Conservation (phyloP, 2,329 filamentous ascomycete species). For the Fusarium sp. region DNA sequence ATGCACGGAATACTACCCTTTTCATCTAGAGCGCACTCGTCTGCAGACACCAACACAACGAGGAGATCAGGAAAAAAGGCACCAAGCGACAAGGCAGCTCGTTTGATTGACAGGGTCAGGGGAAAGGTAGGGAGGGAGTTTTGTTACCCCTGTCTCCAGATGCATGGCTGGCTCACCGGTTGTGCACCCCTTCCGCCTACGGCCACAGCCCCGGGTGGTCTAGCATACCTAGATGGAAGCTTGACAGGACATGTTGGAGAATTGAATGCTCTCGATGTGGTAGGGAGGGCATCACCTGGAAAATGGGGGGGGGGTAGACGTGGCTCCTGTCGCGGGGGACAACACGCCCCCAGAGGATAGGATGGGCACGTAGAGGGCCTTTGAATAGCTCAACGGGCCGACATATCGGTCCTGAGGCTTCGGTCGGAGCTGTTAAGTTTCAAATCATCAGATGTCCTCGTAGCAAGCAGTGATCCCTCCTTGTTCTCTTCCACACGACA, state of each 20-base stretch:
- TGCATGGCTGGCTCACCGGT: conserved; percentile 48
- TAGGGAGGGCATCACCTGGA: conserved; percentile 29
- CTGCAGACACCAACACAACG: conserved; percentile 7
- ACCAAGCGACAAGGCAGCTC: conserved; percentile 15
- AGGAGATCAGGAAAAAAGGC: conserved; percentile 16
- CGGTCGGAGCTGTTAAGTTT: conserved; percentile 27
- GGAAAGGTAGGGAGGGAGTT: conserved; percentile 27
- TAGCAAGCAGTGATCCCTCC: conserved; percentile 22
- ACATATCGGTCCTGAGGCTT: conserved; percentile 25
- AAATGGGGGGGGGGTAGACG: conserved; percentile 45
- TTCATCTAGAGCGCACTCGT: conserved; percentile 16
- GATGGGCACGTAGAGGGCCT: conserved; percentile 8
- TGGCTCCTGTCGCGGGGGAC: conserved; percentile 43
- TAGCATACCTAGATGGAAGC: conserved; percentile 9
- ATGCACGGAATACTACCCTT: conserved; percentile 14
- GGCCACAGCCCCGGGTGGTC: conserved; percentile 42
- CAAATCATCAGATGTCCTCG: conserved; percentile 22
- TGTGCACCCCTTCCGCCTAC: conserved; percentile 37
- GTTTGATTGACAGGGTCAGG: conserved; percentile 41
- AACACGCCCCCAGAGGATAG: conserved; percentile 38
- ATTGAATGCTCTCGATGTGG: conserved; percentile 23
- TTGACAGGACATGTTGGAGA: conserved; percentile 35
- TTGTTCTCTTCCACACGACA: neutral
- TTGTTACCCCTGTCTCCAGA: conserved; percentile 43
- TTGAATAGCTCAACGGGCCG: conserved; percentile 17